Evolutionary conservation across 2,329 filamentous ascomycete species (phyloP).

Genomic region (Colletotrichum tamarilloi): DNA sequence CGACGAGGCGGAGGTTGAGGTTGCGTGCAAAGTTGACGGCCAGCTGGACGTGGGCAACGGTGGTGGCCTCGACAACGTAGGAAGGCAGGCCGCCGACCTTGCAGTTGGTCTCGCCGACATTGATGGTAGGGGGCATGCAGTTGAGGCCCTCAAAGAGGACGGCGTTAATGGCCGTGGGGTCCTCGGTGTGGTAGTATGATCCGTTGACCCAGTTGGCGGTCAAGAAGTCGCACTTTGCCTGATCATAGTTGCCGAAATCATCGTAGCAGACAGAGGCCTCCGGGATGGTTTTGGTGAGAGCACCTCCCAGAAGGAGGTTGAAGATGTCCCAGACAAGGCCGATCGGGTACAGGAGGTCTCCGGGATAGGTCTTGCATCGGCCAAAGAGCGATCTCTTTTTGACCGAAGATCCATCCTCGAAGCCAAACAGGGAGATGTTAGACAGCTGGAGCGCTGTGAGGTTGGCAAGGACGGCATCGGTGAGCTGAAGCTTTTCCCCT

Average conservation of each 20-base stretch:
- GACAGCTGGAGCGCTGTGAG: slow-evolving; percentile 44
- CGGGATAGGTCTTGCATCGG: slow-evolving; percentile 48
- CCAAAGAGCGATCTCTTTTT: slow-evolving; percentile 39
- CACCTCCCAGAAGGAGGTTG: slow-evolving; percentile 46
- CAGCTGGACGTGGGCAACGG: slow-evolving; percentile 46
- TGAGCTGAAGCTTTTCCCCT: slow-evolving; percentile 46
- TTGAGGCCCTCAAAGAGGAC: slow-evolving; percentile 42
- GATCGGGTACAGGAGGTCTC: slow-evolving; percentile 45
- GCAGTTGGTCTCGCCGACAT: slow-evolving; percentile 30
- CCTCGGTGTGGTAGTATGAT: slow-evolving; percentile 40
- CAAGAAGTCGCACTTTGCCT: slow-evolving; percentile 44
- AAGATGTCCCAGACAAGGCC: slow-evolving; percentile 46
- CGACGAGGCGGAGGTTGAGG: slow-evolving; percentile 53
- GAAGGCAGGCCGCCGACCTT: slow-evolving; percentile 31
- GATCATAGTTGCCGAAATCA: slow-evolving; percentile 44
- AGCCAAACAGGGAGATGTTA: slow-evolving; percentile 47
- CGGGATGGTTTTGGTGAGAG: slow-evolving; percentile 45
- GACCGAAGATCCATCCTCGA: slow-evolving; percentile 39
- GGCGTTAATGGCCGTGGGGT: slow-evolving; percentile 43
- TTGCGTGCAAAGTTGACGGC: slow-evolving; percentile 55
- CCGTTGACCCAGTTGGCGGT: slow-evolving; percentile 43
- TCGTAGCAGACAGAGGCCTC: slow-evolving; percentile 48
- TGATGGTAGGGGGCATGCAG: slow-evolving; percentile 40
- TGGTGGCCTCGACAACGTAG: slow-evolving; percentile 50
- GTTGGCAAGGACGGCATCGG: slow-evolving; percentile 46